Base-by-base conservation (phyloP, 208 protist species). In the Trypanosoma avium region DNA sequence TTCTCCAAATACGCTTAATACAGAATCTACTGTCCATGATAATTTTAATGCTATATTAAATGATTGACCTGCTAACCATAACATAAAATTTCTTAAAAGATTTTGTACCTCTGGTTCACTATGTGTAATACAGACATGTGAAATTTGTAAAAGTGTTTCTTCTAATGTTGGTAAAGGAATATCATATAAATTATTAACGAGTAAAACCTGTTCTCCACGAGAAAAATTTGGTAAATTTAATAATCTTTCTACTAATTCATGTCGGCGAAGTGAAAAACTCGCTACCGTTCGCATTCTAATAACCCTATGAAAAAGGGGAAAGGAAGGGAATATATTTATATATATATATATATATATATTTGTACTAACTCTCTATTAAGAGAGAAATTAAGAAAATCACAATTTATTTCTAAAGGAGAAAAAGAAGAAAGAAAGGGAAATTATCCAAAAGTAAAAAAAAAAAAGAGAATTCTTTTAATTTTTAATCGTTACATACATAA, bases 61-160 rank as follows among this genome's bases (percentile, higher is more conserved):
- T 5, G 86, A 94, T n/a, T 73, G 70, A 5, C 82, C 77, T 4
- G 82, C 78, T 9, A 96, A 63, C 75, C 78, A 90, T 21, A 93
- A 61, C 77, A 96, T 82, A 68, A 88, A 90, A 50, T 50, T 65
- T 36, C 74, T 67, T 55, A 96, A 70, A 35, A 79, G 57, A 21
- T 82, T 75, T 50, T 88, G 83, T n/a, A 80, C 64, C 26, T 73
- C 64, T 0, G 77, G 15, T 10, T 85, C 67, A 26, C 61, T 59
- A 48, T 86, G 81, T 3, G 86, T 94, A 38, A 96, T 75, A 54
- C 84, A 92, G 1, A 90, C 75, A 50, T 96, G 87, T 0, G 75
- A 77, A n/a, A 96, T 70, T 66, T 96, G 90, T 32, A 93, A 70
- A 17, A 94, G 74, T 36, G 72, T 84, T 38, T 90, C 79, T 71